These are phyloP conservation scores for Alnus rubra DNA, from an alignment of 306 rosid genomes.

Conservation along the genomic window DNA sequence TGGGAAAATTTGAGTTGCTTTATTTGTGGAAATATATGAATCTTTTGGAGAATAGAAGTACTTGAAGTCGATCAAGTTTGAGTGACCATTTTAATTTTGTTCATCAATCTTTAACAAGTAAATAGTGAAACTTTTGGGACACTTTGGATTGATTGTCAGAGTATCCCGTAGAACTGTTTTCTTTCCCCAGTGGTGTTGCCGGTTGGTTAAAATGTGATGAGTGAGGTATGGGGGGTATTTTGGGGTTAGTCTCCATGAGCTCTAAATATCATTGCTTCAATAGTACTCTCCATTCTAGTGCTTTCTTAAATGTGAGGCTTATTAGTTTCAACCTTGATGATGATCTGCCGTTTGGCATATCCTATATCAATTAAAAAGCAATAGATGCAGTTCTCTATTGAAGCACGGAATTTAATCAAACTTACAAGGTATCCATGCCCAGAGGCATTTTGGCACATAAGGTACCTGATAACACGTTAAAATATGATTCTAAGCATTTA, in stretches of 20 bases:
- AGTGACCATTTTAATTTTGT: not conserved
- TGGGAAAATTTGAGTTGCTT: too few species aligned
- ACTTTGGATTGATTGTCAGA: not conserved
- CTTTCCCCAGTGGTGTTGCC: not conserved
- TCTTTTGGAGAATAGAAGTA: too few species aligned
- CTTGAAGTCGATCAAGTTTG: too few species aligned
- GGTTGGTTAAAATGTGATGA: not conserved
- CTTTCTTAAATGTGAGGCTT: not conserved
- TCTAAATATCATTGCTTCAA: not conserved
- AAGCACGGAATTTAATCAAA: not conserved
- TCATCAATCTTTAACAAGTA: not conserved
- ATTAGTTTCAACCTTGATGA: not conserved
- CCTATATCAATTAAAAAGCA: not conserved
- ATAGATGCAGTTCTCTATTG: slow-evolving; percentile 1
- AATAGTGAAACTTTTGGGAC: not conserved
- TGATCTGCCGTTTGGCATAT: not conserved
- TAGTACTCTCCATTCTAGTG: not conserved
- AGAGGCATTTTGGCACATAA: not conserved
- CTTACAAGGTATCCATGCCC: not conserved
- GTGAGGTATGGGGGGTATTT: not conserved
- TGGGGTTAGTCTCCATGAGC: not conserved
- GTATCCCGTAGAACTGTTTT: not conserved
- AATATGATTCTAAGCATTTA: not conserved
- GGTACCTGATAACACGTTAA: not conserved
- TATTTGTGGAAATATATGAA: too few species aligned